phyloP scores from a whole-genome alignment of 208 protist species.

The Crithidia bombi region DNA sequence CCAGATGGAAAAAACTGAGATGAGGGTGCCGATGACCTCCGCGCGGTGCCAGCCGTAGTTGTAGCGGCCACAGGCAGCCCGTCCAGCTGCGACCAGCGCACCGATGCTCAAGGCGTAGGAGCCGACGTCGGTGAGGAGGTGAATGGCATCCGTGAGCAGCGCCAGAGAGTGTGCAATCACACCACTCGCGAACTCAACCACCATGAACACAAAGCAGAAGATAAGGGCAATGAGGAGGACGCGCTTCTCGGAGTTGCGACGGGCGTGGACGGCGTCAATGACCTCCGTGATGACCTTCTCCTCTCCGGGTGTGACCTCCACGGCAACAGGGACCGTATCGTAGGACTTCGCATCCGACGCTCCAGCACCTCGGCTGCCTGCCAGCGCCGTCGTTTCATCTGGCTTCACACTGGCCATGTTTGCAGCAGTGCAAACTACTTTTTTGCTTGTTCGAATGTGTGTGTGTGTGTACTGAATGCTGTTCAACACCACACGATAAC shows the following conservation, averaged over 20 bases:
- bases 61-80: constrained; percentile 67
- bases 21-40: constrained; percentile 91
- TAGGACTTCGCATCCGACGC: constrained; percentile 17
- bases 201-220: constrained; percentile 90
- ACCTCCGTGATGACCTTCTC: constrained; percentile 26
- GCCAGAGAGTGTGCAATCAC: constrained; percentile 87
- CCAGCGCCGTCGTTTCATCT: constrained; percentile 13
- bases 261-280: constrained; percentile 39
- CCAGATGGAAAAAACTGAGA: constrained; percentile 92
- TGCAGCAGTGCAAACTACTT: not conserved
- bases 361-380: not conserved
- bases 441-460: too few species aligned
- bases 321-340: constrained; percentile 14
- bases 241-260: constrained; percentile 67
- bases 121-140: constrained; percentile 90
- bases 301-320: constrained; percentile 21
- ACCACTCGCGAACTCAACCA: constrained; percentile 81
- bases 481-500: too few species aligned
- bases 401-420: constrained; percentile 9
- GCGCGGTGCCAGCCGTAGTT: constrained; percentile 92
- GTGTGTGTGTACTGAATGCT: too few species aligned
- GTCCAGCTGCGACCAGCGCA: constrained; percentile 71
- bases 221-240: constrained; percentile 61
- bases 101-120: constrained; percentile 85
- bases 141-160: constrained; percentile 90